Base-by-base conservation (phyloP, 2,329 filamentous ascomycete species). In the Diplodia corticola region DNA sequence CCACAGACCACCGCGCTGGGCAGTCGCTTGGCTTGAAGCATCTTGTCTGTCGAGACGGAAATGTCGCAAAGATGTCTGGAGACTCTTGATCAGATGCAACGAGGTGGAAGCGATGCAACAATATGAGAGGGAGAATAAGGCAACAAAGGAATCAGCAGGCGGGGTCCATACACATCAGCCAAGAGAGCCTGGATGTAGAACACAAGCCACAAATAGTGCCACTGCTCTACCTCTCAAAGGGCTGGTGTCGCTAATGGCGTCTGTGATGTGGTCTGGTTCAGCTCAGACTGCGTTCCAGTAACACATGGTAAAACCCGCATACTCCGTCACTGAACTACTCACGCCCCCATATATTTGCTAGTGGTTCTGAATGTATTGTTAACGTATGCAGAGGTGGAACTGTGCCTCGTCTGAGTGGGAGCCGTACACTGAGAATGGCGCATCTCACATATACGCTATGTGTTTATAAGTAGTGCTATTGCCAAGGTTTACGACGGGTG, bases 201-300 rank as follows among this genome's bases (percentile, higher is more conserved):
- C 22, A 33, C 15, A 63, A 63, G 60, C 60, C 60, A 63, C 60
- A 35, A 44, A 63, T 26, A 17, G 20, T 63, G 46, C 60, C 48
- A 53, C 60, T 40, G 60, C 48, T 40, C 37, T 15, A 33, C 60
- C n/a, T 22, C 28, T 49, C 57, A 61, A 49, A 61, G 44, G 35
- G 26, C 44, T 35, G 26, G 33, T 49, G n/a, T 49, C 22, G n/a
- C 44, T n/a, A 12, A 26, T 22, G n/a, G 40, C 44, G 7, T 13
- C n/a, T 20, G 26, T 26, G 24, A 10, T 20, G 28, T 46, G 40
- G 24, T 33, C 55, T 13, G 7, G 55, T 26, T 30, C 15, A n/a
- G n/a, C 28, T 48, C 15, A 26, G 55, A 13, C 7, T n/a, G n/a
- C n/a, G 53, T 48, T 30, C 2, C 26, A 10, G 37, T 48, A 30